A percentile compares a stretch with the other conserved stretches of the same genome.
These are phyloP conservation scores for Trichoderma sp. DNA, from an alignment of 2,329 filamentous ascomycete species.

Conservation along the genomic window DNA sequence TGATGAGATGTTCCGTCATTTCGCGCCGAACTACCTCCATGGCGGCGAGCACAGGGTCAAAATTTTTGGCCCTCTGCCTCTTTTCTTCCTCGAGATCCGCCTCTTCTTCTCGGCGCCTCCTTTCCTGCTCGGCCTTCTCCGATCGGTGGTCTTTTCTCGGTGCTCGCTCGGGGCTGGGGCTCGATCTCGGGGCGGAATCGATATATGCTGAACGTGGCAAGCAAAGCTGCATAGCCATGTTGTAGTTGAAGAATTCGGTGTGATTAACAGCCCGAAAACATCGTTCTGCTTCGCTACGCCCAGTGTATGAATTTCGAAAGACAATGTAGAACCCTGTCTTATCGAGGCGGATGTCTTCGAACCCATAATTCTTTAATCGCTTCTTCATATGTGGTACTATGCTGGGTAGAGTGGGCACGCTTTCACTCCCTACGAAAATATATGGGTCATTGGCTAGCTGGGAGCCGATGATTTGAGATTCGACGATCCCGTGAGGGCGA, in stretches of 20 bases:
- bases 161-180: slow-evolving; percentile 42
- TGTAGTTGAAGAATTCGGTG: slow-evolving; percentile 86
- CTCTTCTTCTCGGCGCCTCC: slow-evolving; percentile 71
- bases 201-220: slow-evolving; percentile 38
- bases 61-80: slow-evolving; percentile 79
- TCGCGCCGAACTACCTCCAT: slow-evolving; percentile 78
- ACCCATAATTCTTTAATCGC: slow-evolving; percentile 79
- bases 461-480: slow-evolving; percentile 67
- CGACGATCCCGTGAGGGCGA: slow-evolving; percentile 56
- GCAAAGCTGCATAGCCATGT: slow-evolving; percentile 84
- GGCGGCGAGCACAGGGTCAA: slow-evolving; percentile 89
- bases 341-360: slow-evolving; percentile 82
- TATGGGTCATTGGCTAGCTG: slow-evolving; percentile 81
- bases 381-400: slow-evolving; percentile 91
- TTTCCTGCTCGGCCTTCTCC: slow-evolving; percentile 68
- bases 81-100: slow-evolving; percentile 89
- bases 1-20: slow-evolving; percentile 82
- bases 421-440: slow-evolving; percentile 84
- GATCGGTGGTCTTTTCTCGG: slow-evolving; percentile 41
- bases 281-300: slow-evolving; percentile 78
- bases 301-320: slow-evolving; percentile 78
- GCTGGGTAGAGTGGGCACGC: slow-evolving; percentile 82
- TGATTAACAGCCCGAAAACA: slow-evolving; percentile 81
- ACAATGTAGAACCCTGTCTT: slow-evolving; percentile 86
- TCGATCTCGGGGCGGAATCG: slow-evolving; percentile 40